Percentiles rank a stretch among this genome's conserved stretches.
phyloP scores from a whole-genome alignment of 305 asterid genomes.

The Fraxinus paxiana region DNA sequence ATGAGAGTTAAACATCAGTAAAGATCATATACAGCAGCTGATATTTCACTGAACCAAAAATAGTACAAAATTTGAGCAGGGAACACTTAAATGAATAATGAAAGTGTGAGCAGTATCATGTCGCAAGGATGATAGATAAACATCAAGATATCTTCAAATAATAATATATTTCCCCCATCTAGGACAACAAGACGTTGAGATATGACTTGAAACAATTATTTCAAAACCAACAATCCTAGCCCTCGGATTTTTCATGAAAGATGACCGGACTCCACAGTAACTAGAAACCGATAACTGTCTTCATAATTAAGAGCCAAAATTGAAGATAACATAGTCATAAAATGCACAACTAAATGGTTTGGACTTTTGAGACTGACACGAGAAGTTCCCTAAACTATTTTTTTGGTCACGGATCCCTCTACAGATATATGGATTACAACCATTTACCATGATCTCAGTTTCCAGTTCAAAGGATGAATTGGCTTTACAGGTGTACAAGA shows the following conservation, averaged over 20 bases:
- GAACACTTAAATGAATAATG: not conserved
- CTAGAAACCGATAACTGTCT: not conserved
- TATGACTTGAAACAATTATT: not conserved
- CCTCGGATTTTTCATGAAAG: not conserved
- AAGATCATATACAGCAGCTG: not conserved
- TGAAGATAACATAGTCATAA: not conserved
- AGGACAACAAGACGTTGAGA: not conserved
- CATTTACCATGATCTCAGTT: not conserved
- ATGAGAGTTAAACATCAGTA: constrained; percentile 10
- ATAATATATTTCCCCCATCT: not conserved
- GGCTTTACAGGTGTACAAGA: not conserved
- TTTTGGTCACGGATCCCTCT: not conserved
- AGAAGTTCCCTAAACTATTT: not conserved
- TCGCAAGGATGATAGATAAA: not conserved
- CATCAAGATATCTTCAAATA: not conserved
- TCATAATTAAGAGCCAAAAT: not conserved
- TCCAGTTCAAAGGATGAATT: not conserved
- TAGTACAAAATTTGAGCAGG: not conserved
- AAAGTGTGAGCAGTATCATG: not conserved
- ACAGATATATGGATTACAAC: not conserved
- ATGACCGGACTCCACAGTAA: not conserved
- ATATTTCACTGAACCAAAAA: constrained; percentile 4
- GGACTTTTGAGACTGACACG: not conserved
- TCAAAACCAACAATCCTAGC: constrained; percentile 11
- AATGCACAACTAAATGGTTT: not conserved